Evolutionary conservation across 129 eudicot genomes (phyloP).

Genomic region (Escallonia herrerae): DNA sequence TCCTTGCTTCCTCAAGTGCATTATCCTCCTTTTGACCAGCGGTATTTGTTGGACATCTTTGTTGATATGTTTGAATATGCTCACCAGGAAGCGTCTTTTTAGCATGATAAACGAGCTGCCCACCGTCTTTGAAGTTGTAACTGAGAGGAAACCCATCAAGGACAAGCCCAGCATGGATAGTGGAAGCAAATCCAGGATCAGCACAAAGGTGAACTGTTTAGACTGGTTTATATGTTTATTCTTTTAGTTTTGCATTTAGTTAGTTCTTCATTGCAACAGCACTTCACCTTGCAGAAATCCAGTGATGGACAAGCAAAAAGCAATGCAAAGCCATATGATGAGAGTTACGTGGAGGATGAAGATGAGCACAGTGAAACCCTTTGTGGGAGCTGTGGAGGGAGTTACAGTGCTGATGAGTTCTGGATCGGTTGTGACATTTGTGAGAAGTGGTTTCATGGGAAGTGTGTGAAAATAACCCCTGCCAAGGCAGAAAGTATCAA

Average conservation of each 20-base stretch:
- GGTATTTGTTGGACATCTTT: too few relatives aligned
- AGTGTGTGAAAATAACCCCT: conserved; percentile 69
- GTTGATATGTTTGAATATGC: neutral
- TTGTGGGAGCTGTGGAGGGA: conserved; percentile 77
- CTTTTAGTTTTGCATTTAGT: neutral
- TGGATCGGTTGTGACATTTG: conserved; percentile 84
- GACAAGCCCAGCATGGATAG: conserved; percentile 56
- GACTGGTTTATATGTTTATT: neutral
- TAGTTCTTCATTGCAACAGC: too few relatives aligned
- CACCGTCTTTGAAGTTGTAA: conserved; percentile 63
- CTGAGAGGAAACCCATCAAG: conserved; percentile 50
- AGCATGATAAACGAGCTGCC: conserved; percentile 69
- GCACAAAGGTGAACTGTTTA: conserved; percentile 39
- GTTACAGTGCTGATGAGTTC: conserved; percentile 68
- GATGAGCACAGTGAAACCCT: conserved; percentile 74
- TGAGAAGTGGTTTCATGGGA: conserved; percentile 77
- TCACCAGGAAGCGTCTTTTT: conserved; percentile 60
- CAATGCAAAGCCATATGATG: conserved; percentile 38
- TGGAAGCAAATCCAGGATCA: conserved; percentile 59
- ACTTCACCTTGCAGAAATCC: conserved; percentile 35
- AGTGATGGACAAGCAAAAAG: conserved; percentile 48
- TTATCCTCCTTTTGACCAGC: too few relatives aligned
- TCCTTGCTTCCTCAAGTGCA: too few relatives aligned
- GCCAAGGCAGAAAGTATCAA: conserved; percentile 60
- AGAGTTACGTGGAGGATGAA: conserved; percentile 54